A percentile compares a stretch with the other conserved stretches of the same genome.
phyloP scores from a whole-genome alignment of 768 basidiomycete genomes.

The Cyathus striatus region DNA sequence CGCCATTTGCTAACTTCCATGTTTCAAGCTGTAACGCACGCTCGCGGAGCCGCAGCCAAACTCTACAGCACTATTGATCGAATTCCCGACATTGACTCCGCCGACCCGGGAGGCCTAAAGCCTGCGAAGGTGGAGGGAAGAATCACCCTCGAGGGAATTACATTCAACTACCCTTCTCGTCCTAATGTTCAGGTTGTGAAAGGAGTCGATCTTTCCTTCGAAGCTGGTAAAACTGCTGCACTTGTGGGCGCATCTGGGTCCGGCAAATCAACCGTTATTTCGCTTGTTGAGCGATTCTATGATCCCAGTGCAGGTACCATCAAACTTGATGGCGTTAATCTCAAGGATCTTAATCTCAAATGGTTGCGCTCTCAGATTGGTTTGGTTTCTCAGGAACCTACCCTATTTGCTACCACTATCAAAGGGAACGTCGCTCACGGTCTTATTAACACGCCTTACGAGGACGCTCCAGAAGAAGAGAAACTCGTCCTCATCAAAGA shows the following conservation, averaged over 20 bases:
- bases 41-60: constrained; percentile 84
- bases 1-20: constrained; percentile 38
- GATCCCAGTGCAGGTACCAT: constrained; percentile 68
- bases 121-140: constrained; percentile 64
- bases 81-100: constrained; percentile 81
- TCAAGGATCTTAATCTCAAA: constrained; percentile 73
- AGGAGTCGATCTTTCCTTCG: constrained; percentile 59
- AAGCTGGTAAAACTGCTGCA: constrained; percentile 72
- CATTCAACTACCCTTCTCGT: constrained; percentile 86
- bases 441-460: constrained; percentile 67
- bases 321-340: constrained; percentile 68
- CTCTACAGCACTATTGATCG: constrained; percentile 86
- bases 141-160: constrained; percentile 69
- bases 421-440: constrained; percentile 81
- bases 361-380: constrained; percentile 88
- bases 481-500: constrained; percentile 76
- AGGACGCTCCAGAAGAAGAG: constrained; percentile 68
- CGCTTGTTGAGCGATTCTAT: constrained; percentile 85
- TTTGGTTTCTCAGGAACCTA: constrained; percentile 86
- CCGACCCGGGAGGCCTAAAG: constrained; percentile 58
- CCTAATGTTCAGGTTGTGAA: constrained; percentile 76
- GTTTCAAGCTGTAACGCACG: constrained; percentile 64
- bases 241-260: constrained; percentile 79
- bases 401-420: constrained; percentile 81
- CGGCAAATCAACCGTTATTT: constrained; percentile 73